Percentiles rank a stretch among this genome's conserved stretches.
phyloP scores from a whole-genome alignment of 129 eudicot species.

The Arctium lappa region DNA sequence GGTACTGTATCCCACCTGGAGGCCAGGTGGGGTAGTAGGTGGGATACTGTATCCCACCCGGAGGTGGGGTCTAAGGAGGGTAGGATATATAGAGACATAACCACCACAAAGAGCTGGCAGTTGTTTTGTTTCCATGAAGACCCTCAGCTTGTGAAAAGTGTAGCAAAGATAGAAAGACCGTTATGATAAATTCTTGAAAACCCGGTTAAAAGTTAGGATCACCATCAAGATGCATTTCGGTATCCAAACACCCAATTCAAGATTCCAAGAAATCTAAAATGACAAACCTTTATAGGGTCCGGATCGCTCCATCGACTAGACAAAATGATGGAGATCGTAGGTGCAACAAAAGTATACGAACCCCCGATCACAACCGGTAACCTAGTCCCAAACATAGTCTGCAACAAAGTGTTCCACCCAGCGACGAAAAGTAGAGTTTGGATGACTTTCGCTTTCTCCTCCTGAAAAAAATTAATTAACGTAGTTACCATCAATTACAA shows the following conservation, averaged over 20 bases:
- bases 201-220: background rate
- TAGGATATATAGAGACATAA: background rate
- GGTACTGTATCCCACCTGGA: too few relatives aligned
- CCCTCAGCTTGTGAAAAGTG: background rate
- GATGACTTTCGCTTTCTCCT: slow-evolving; percentile 66
- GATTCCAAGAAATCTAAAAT: background rate
- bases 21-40: too few relatives aligned
- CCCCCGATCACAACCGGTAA: slow-evolving; percentile 76
- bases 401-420: slow-evolving; percentile 66
- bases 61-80: background rate
- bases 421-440: slow-evolving; percentile 77
- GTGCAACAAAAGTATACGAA: slow-evolving; percentile 69
- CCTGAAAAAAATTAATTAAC: slow-evolving; percentile 18
- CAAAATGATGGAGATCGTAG: slow-evolving; percentile 64
- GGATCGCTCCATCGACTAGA: slow-evolving; percentile 54
- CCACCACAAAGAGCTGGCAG: background rate
- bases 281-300: slow-evolving; percentile 57
- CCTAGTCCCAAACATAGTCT: slow-evolving; percentile 63
- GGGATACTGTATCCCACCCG: too few relatives aligned
- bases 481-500: background rate
- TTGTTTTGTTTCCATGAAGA: background rate
- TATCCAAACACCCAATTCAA: background rate
- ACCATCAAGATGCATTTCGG: background rate
- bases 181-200: background rate
- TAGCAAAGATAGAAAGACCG: background rate